phyloP scores from a whole-genome alignment of 371 early-diverging fungal species.

The Rhizopus sp. region DNA sequence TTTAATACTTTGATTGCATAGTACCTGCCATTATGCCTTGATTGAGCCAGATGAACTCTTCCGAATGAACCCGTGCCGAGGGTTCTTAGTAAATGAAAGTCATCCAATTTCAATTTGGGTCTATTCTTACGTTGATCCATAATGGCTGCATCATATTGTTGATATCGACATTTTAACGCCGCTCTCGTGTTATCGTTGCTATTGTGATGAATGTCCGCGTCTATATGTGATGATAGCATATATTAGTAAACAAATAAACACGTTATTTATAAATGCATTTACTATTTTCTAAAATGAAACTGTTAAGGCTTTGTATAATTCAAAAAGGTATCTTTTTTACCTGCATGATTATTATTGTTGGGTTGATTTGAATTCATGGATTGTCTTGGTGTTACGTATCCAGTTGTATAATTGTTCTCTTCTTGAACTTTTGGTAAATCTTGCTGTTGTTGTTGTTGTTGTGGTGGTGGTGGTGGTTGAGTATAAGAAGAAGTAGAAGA shows the following conservation, averaged over 20 bases:
- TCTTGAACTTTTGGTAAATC: slow-evolving; percentile 13
- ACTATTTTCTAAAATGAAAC: too few species aligned
- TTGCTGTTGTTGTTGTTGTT: slow-evolving; percentile 15
- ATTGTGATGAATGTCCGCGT: slow-evolving; percentile 1
- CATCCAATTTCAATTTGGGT: slow-evolving; percentile 64
- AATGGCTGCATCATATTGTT: slow-evolving; percentile 18
- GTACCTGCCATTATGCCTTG: slow-evolving; percentile 73
- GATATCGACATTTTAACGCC: slow-evolving; percentile 8
- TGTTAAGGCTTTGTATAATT: neutral
- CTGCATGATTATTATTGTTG: slow-evolving; percentile 21
- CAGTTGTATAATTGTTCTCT: slow-evolving; percentile 21
- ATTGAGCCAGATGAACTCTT: slow-evolving; percentile 91
- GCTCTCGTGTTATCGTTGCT: neutral
- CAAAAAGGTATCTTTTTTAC: neutral
- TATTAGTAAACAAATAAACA: neutral
- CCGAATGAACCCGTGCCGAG: slow-evolving; percentile 99
- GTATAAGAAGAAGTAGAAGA: slow-evolving; percentile 18
- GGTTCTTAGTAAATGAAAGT: slow-evolving; percentile 74
- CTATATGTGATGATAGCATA: neutral
- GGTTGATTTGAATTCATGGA: slow-evolving; percentile 22
- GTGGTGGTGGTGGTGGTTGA: neutral
- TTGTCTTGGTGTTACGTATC: slow-evolving; percentile 29
- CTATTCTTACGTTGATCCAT: slow-evolving; percentile 25
- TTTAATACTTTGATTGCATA: slow-evolving; percentile 98
- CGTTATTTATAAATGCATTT: too few species aligned